Evolutionary conservation across 768 basidiomycete genomes (phyloP).

Genomic region (Serendipita vermifera): DNA sequence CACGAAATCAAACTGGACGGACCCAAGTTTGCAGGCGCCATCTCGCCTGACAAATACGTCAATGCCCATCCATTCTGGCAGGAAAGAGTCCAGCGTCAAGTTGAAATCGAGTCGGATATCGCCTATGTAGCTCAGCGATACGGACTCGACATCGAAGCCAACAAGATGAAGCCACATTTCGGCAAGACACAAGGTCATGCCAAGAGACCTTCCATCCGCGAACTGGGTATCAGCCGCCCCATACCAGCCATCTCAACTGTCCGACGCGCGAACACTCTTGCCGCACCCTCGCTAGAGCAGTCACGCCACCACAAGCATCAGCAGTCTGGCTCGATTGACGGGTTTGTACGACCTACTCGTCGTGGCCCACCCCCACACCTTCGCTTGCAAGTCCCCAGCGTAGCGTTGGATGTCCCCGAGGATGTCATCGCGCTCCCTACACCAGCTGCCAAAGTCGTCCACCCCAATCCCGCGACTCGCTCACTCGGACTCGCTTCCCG

Average conservation of each 20-base stretch:
- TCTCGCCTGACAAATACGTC: not conserved
- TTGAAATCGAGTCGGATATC: not conserved
- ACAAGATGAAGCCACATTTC: not conserved
- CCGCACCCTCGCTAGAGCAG: not conserved
- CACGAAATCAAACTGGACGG: not conserved
- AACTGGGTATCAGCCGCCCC: conserved; percentile 6
- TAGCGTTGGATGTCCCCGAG: not conserved
- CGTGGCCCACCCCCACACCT: not conserved
- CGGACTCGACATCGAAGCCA: not conserved
- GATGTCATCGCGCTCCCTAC: not conserved
- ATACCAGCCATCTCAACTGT: not conserved
- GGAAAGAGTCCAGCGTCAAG: not conserved
- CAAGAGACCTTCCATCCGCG: conserved; percentile 1
- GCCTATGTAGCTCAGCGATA: conserved; percentile 4
- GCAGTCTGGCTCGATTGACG: not conserved
- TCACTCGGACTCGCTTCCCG: not conserved
- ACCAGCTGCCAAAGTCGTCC: not conserved
- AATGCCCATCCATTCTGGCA: conserved; percentile 6
- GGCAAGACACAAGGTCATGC: not conserved
- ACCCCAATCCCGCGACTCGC: not conserved
- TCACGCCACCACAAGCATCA: not conserved
- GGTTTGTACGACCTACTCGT: not conserved
- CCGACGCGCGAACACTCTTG: not conserved
- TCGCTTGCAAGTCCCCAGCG: not conserved
- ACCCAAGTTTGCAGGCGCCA: not conserved